A percentile compares a stretch with the other conserved stretches of the same genome.
Conservation (phyloP, 2,329 filamentous ascomycete species). For the Fusarium sororula region DNA sequence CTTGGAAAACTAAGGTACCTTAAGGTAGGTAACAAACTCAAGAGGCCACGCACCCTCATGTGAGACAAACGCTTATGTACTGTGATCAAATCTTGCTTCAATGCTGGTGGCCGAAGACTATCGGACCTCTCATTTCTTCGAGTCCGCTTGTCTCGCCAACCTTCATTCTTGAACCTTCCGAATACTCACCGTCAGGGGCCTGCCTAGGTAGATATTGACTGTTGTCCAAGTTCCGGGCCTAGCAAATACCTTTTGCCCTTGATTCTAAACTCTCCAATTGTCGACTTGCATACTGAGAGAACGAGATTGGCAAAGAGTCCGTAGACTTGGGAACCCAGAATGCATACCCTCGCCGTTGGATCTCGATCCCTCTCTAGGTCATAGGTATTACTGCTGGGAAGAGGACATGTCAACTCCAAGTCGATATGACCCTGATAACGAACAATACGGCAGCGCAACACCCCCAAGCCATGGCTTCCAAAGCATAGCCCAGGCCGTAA, state of each 20-base stretch:
- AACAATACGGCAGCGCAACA: not conserved
- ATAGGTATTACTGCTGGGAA: not conserved
- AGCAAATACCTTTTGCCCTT: not conserved
- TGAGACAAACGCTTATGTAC: not conserved
- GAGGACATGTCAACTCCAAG: not conserved
- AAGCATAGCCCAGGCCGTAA: not conserved
- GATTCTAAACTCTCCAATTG: not conserved
- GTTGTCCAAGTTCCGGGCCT: not conserved
- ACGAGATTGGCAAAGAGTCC: not conserved
- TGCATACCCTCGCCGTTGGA: not conserved
- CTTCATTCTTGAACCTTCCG: not conserved
- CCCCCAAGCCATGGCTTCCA: not conserved
- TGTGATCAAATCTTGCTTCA: not conserved
- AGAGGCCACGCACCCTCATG: not conserved
- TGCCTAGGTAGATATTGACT: not conserved
- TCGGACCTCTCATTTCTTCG: slow-evolving; percentile 11
- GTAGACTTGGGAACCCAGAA: not conserved
- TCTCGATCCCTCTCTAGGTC: not conserved
- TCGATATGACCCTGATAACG: not conserved
- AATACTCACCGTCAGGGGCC: not conserved
- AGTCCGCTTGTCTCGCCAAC: not conserved
- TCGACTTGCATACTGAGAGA: not conserved
- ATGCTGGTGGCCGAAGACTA: slow-evolving; percentile 12
- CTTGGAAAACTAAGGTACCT: slow-evolving; percentile 21
- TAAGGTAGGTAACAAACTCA: not conserved